Percentiles rank a stretch among this genome's conserved stretches.
phyloP scores from a whole-genome alignment of 2,329 filamentous ascomycete genomes.

The Ophiostoma himal-ulmi region DNA sequence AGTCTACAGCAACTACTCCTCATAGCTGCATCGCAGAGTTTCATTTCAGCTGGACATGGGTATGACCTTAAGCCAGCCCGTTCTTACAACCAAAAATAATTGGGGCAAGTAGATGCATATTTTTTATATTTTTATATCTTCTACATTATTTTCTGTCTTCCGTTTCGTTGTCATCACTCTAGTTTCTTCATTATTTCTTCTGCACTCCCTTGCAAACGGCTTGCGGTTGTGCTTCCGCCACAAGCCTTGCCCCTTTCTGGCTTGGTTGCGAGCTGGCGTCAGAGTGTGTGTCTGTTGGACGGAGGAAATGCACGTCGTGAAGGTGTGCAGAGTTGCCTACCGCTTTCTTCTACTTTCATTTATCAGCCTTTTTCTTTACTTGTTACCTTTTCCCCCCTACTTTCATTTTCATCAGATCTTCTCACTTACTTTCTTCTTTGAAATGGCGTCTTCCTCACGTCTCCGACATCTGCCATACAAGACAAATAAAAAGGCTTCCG shows the following conservation, averaged over 20 bases:
- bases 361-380: constrained; percentile 3
- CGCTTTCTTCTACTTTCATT: neutral
- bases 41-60: constrained; percentile 24
- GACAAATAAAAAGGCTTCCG: neutral
- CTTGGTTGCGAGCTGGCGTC: neutral
- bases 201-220: neutral
- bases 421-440: neutral
- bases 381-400: neutral
- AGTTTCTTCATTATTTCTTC: neutral
- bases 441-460: neutral
- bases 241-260: neutral
- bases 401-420: neutral
- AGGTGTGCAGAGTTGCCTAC: neutral
- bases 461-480: neutral
- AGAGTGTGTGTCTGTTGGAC: constrained; percentile 1
- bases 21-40: constrained; percentile 16
- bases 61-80: neutral
- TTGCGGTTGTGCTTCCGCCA: neutral
- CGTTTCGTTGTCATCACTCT: neutral
- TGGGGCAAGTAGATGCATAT: neutral
- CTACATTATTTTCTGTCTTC: too few relatives aligned
- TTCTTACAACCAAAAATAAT: neutral
- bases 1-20: constrained; percentile 1
- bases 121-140: neutral
- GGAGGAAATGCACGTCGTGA: neutral